These are phyloP conservation scores for Capsella rubella DNA, from an alignment of 441 rosid species.

Conservation along the genomic window DNA sequence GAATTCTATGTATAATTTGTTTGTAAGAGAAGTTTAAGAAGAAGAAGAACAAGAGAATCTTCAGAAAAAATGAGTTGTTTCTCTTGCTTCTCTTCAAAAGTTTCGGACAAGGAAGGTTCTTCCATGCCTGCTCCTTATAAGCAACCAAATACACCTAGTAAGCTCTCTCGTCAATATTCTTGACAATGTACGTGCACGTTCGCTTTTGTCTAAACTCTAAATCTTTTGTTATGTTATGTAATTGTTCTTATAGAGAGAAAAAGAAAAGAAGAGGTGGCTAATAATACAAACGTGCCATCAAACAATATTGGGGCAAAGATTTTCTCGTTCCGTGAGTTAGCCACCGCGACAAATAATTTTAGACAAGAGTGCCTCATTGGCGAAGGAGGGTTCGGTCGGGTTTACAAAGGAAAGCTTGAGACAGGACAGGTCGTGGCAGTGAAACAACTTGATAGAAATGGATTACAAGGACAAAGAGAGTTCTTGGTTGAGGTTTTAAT, in stretches of 20 bases:
- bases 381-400: constrained; percentile 96
- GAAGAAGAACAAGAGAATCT: constrained; percentile 19
- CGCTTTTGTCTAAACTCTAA: not conserved
- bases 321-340: constrained; percentile 83
- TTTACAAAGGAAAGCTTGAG: constrained; percentile 83
- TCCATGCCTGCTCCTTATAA: constrained; percentile 39
- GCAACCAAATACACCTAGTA: constrained; percentile 31
- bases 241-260: not conserved
- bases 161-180: constrained; percentile 2
- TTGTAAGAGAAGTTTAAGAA: not conserved
- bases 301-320: constrained; percentile 72
- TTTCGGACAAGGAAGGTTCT: constrained; percentile 52
- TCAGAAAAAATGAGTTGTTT: constrained; percentile 80
- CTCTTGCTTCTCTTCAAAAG: constrained; percentile 80
- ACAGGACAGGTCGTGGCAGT: constrained; percentile 95
- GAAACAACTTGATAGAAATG: constrained; percentile 90
- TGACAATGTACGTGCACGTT: not conserved
- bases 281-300: constrained; percentile 52
- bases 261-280: constrained; percentile 7
- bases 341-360: constrained; percentile 83
- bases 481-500: constrained; percentile 96
- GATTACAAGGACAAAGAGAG: constrained; percentile 88
- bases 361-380: constrained; percentile 84
- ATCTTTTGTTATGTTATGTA: not conserved
- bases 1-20: not conserved